Conservation (phyloP, 441 rosid genomes). For the Populus hybrid region DNA sequence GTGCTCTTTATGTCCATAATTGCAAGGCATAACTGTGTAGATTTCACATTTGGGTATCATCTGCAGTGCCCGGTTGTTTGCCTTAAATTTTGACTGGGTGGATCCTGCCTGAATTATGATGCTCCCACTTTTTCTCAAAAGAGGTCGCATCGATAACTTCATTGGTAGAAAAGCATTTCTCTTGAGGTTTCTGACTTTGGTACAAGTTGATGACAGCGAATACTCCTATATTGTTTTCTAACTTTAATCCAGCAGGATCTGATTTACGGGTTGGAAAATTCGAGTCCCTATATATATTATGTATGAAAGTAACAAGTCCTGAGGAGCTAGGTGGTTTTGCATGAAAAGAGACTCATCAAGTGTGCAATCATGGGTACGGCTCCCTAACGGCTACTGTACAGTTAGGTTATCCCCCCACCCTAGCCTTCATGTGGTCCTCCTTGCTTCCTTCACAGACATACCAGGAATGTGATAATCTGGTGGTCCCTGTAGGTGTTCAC, state of each 20-base stretch:
- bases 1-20: slow-evolving; percentile 4
- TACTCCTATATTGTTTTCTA: neutral
- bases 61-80: slow-evolving; percentile 4
- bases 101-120: slow-evolving; percentile 16
- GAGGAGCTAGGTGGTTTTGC: neutral
- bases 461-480: neutral
- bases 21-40: neutral
- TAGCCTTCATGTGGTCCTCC: neutral
- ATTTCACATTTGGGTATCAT: neutral
- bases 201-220: neutral
- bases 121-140: slow-evolving; percentile 6
- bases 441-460: neutral
- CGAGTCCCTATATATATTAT: neutral
- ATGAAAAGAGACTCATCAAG: slow-evolving; percentile 11
- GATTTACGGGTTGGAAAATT: slow-evolving; percentile 3
- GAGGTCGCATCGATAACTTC: neutral
- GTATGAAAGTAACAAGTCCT: slow-evolving; percentile 18
- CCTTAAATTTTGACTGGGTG: neutral
- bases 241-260: neutral
- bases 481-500: neutral
- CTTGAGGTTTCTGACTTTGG: neutral
- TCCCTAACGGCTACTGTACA: neutral
- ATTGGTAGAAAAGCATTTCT: neutral
- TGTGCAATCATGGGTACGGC: neutral
- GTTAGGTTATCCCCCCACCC: neutral